Evolutionary conservation across 495 filamentous ascomycete species (phyloP).

Genomic region (Arthonia radiata): DNA sequence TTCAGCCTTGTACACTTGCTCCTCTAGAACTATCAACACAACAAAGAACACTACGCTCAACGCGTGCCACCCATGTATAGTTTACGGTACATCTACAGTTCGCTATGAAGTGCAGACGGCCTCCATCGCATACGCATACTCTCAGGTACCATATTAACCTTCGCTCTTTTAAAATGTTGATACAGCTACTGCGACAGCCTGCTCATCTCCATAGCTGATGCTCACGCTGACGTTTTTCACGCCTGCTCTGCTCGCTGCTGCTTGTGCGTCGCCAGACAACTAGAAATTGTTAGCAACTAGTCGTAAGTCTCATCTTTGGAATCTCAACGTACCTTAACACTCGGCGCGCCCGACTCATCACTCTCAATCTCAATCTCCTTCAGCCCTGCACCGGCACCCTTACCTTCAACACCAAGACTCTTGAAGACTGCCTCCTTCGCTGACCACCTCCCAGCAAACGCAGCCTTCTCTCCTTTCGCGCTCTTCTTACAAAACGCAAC

Average conservation of each 20-base stretch:
- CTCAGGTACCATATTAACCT: too few species aligned
- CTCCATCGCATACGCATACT: too few species aligned
- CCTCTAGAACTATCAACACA: too few species aligned
- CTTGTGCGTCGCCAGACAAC: slow-evolving; percentile 65
- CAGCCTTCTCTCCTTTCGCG: slow-evolving; percentile 52
- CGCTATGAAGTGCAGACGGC: too few species aligned
- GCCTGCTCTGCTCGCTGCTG: slow-evolving; percentile 57
- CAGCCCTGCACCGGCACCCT: slow-evolving; percentile 69
- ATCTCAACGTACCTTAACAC: slow-evolving; percentile 48
- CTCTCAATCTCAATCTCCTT: slow-evolving; percentile 83
- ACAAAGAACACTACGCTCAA: too few species aligned
- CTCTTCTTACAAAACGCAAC: slow-evolving; percentile 61
- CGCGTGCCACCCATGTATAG: too few species aligned
- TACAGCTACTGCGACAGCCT: slow-evolving; percentile 81
- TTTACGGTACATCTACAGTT: too few species aligned
- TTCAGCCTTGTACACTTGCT: too few species aligned
- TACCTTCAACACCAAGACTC: slow-evolving; percentile 64
- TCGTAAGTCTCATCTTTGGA: slow-evolving; percentile 15
- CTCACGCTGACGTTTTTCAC: slow-evolving; percentile 73
- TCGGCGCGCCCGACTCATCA: slow-evolving; percentile 57
- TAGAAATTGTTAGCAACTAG: slow-evolving; percentile 12
- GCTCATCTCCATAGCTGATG: slow-evolving; percentile 79
- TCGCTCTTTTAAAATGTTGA: slow-evolving; percentile 34
- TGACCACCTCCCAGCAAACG: slow-evolving; percentile 82
- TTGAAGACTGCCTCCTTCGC: slow-evolving; percentile 99